Conservation (phyloP, 2,329 filamentous ascomycete species). For the Huntiella abstrusa region DNA sequence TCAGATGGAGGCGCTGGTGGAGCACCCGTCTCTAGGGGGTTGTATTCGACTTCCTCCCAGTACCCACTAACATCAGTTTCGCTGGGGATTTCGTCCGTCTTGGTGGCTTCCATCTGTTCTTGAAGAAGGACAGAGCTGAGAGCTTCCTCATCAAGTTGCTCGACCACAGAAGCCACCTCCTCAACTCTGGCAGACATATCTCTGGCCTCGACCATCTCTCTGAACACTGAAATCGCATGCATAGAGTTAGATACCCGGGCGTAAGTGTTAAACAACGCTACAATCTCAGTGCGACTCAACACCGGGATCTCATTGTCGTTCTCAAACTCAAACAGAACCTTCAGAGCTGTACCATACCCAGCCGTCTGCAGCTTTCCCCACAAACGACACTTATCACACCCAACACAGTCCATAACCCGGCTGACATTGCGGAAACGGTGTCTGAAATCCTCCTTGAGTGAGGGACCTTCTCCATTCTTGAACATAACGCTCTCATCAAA, state of each 20-base stretch:
- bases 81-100: neutral
- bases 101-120: neutral
- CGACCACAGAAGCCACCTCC: neutral
- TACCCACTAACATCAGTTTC: conserved; percentile 2
- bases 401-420: conserved; percentile 94
- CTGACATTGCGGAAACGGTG: conserved; percentile 95
- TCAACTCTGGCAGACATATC: neutral
- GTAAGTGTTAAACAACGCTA: conserved; percentile 87
- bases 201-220: conserved; percentile 26
- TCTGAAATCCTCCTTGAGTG: conserved; percentile 88
- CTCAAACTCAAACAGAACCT: conserved; percentile 90
- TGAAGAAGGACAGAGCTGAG: neutral
- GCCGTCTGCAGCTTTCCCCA: conserved; percentile 96
- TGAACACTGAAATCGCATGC: conserved; percentile 54
- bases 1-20: conserved; percentile 11
- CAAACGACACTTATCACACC: conserved; percentile 92
- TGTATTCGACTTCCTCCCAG: conserved; percentile 4
- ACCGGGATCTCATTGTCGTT: conserved; percentile 43
- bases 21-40: conserved; percentile 6
- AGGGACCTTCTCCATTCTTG: conserved; percentile 53
- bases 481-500: conserved; percentile 97
- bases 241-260: conserved; percentile 71
- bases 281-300: conserved; percentile 76
- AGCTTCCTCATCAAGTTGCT: neutral
- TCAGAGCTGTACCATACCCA: conserved; percentile 85